These are phyloP conservation scores for Fusarium annulatum DNA, from an alignment of 2,329 filamentous ascomycete species.

Conservation along the genomic window DNA sequence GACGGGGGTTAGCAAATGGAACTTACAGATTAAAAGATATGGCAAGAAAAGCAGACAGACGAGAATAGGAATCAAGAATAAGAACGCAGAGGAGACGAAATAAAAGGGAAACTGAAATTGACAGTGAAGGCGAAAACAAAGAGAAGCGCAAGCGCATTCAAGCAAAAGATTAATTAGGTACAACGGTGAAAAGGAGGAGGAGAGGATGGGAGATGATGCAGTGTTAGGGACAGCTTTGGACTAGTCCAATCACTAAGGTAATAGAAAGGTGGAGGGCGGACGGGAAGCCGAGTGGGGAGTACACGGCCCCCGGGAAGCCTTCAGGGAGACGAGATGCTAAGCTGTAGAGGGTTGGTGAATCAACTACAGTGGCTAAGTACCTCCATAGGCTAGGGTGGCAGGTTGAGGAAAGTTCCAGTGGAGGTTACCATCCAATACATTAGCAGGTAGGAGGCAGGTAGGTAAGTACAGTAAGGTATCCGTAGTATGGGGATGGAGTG, in stretches of 20 bases:
- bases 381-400: slow-evolving; percentile 3
- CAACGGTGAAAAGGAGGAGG: slow-evolving; percentile 39
- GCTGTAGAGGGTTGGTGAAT: slow-evolving; percentile 31
- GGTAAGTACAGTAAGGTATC: not conserved
- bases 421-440: too few species aligned
- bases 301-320: slow-evolving; percentile 23
- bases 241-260: slow-evolving; percentile 2
- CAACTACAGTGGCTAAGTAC: slow-evolving; percentile 15
- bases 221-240: slow-evolving; percentile 7
- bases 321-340: slow-evolving; percentile 24
- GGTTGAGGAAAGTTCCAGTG: not conserved
- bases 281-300: slow-evolving; percentile 35
- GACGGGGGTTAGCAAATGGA: not conserved
- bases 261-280: slow-evolving; percentile 19
- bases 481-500: not conserved
- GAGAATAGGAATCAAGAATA: slow-evolving; percentile 12
- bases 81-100: slow-evolving; percentile 34
- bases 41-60: slow-evolving; percentile 26
- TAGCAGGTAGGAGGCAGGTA: too few species aligned
- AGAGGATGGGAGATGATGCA: slow-evolving; percentile 37
- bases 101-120: slow-evolving; percentile 30
- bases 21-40: slow-evolving; percentile 39
- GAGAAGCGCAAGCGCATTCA: slow-evolving; percentile 41
- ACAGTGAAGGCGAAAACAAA: slow-evolving; percentile 22
- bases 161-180: slow-evolving; percentile 33